Evolutionary conservation across 306 rosid genomes (phyloP), one percentile per base, ranked within the genome.

Genomic region (Canavalia ensiformis): DNA sequence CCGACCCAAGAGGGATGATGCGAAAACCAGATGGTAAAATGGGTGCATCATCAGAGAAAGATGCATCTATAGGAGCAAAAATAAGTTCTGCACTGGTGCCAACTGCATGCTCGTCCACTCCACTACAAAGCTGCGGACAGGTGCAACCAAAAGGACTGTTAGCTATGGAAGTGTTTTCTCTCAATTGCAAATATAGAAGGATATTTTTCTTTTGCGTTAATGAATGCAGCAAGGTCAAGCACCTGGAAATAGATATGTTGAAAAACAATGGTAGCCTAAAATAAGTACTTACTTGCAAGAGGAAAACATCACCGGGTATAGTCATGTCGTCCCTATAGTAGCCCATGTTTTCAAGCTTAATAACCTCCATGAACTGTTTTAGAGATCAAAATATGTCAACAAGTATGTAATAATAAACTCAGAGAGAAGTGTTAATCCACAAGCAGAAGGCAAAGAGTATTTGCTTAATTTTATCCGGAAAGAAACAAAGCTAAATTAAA

Each of bases 31-130:
- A 95, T 51, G 99, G 93, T 83, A 93, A 77, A 85, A 95, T 93
- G n/a, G 98, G 98, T 31, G 97, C 98, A 79, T 93, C 97, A 67
- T 95, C 98, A 11, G 99, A 92, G 81, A 95, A 95, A 34, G 99
- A 93, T 56, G 99, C 99, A 57, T 95, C 99, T 25, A 95, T 95
- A 11, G 99, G 99, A 88, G 98, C 97, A 89, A 95, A 95, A 72
- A 95, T 76, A 73, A 95, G 98, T 73, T 95, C 99, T 1, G 99
- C 94, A 74, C 91, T 86, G 63, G 90, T 92, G 73, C 99, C 97
- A 58, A 92, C 87, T 11, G 93, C 85, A 79, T 91, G 90, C 85
- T 95, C 99, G 68, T 95, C 98, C 82, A 92, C 97, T 78, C 98
- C 98, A 56, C 90, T 93, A 49, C 98, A 95, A 63, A 95, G 91